These are phyloP conservation scores for Sugiyamaella xylanicola DNA, from an alignment of 1,139 yeast genomes.

Conservation along the genomic window DNA sequence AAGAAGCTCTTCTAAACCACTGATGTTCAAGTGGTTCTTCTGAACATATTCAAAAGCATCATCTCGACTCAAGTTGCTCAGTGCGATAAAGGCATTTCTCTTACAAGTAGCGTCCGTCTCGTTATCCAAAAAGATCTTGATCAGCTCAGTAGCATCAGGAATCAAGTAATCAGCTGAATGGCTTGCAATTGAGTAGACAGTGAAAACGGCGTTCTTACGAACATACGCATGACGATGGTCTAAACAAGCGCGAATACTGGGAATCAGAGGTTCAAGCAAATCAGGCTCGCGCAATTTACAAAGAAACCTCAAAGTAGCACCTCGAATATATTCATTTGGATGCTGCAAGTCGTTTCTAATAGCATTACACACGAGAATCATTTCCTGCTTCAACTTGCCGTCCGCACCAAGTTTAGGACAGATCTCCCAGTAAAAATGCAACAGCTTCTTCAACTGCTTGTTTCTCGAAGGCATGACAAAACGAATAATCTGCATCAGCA, in stretches of 20 bases:
- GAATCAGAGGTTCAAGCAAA: conserved; percentile 91
- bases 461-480: conserved; percentile 95
- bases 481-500: conserved; percentile 95
- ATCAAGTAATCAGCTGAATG: conserved; percentile 77
- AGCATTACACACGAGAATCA: conserved; percentile 98
- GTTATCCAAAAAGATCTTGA: conserved; percentile 68
- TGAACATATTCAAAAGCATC: conserved; percentile 82
- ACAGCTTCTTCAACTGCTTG: conserved; percentile 86
- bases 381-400: conserved; percentile 95
- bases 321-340: conserved; percentile 96
- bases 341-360: conserved; percentile 97
- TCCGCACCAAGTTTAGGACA: conserved; percentile 87
- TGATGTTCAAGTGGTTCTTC: conserved; percentile 63
- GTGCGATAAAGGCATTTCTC: conserved; percentile 91
- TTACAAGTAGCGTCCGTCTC: conserved; percentile 95
- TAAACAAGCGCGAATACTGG: conserved; percentile 86
- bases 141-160: conserved; percentile 91
- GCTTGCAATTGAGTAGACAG: conserved; percentile 72
- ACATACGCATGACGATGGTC: conserved; percentile 98
- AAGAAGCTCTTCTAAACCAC: conserved; percentile 76
- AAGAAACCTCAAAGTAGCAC: conserved; percentile 89
- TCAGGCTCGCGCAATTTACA: conserved; percentile 92
- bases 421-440: conserved; percentile 97
- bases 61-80: conserved; percentile 80
- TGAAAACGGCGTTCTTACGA: conserved; percentile 94